Percentiles rank a stretch among this genome's conserved stretches.
phyloP scores from a whole-genome alignment of 768 basidiomycete species.

The Mycena rosella region DNA sequence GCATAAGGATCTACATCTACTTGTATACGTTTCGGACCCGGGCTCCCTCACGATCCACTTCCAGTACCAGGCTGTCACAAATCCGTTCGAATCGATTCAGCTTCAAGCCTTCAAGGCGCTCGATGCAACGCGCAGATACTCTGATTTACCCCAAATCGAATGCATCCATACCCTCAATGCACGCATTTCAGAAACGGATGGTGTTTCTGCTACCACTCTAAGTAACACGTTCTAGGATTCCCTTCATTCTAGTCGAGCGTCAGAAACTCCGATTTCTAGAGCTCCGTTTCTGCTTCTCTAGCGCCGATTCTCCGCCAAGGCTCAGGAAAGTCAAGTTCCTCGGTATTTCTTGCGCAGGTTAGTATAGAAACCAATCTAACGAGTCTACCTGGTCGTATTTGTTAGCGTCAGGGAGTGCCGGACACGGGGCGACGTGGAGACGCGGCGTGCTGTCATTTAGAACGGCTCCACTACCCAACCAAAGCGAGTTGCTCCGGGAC shows the following conservation, averaged over 20 bases:
- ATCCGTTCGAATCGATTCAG: too few relatives aligned
- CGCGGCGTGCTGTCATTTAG: conserved; percentile 22
- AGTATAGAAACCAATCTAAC: not conserved
- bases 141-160: not conserved
- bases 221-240: not conserved
- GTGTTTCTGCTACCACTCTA: not conserved
- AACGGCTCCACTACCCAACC: conserved; percentile 37
- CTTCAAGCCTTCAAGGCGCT: not conserved
- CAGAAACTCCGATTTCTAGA: not conserved
- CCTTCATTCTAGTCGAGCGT: not conserved
- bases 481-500: too few relatives aligned
- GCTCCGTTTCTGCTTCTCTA: not conserved
- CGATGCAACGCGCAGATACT: not conserved
- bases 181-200: not conserved
- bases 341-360: not conserved
- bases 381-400: conserved; percentile 1
- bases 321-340: not conserved
- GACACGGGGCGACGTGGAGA: conserved; percentile 35
- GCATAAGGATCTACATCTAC: too few relatives aligned
- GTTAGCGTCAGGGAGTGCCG: conserved; percentile 32
- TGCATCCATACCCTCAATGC: not conserved
- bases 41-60: too few relatives aligned
- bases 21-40: too few relatives aligned
- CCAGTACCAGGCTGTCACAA: too few relatives aligned
- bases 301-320: not conserved